Evolutionary conservation across 306 rosid genomes (phyloP).

Genomic region (Leucaena leucocephala): DNA sequence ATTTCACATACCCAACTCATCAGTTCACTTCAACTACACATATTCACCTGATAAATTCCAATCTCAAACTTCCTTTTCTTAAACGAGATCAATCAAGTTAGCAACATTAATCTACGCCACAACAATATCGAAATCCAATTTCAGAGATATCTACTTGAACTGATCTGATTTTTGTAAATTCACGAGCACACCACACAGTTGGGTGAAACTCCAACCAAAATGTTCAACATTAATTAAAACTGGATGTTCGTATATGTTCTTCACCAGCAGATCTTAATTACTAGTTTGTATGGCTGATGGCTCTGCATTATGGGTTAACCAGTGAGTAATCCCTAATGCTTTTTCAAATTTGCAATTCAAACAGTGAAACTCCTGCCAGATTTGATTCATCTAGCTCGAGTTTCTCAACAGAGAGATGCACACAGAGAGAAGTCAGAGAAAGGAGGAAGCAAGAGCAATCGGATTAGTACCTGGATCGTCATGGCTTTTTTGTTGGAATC

Average conservation of each 20-base stretch:
- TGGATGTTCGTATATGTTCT: no score
- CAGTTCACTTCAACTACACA: background rate
- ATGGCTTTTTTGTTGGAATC: constrained; percentile 29
- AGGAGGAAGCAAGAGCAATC: background rate
- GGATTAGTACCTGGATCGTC: constrained; percentile 19
- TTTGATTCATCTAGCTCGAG: background rate
- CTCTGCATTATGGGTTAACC: no score
- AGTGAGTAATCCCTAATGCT: background rate
- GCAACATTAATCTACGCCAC: background rate
- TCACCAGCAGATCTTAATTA: no score
- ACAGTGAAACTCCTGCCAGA: background rate
- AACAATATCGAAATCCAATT: background rate
- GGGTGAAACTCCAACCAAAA: no score
- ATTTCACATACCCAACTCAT: constrained; percentile 25
- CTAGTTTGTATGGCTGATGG: no score
- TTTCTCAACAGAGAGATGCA: background rate
- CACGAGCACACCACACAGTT: background rate
- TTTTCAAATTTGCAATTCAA: background rate
- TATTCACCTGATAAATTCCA: no score
- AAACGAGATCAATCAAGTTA: no score
- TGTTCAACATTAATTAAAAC: no score
- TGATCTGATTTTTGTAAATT: background rate
- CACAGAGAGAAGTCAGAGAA: background rate
- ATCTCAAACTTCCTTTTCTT: no score
- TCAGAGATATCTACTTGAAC: background rate